A percentile compares a stretch with the other conserved stretches of the same genome.
phyloP scores from a whole-genome alignment of 108 stramenopile species.

The Poteriospumella lacustris region DNA sequence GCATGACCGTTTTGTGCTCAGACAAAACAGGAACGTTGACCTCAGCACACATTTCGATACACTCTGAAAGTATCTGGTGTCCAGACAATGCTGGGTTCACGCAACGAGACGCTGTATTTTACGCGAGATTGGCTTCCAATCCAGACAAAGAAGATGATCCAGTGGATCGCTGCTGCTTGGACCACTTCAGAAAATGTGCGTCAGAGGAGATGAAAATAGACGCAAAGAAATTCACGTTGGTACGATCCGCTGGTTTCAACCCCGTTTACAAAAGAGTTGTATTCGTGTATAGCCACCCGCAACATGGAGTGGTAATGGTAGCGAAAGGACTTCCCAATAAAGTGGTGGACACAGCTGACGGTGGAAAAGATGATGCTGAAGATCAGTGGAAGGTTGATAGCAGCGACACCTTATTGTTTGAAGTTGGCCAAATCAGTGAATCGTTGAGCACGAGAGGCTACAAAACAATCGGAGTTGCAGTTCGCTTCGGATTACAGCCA shows the following conservation, averaged over 20 bases:
- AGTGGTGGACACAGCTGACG: constrained; percentile 63
- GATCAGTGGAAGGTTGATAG: constrained; percentile 66
- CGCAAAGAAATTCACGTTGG: neutral
- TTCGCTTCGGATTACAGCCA: neutral
- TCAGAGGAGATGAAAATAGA: too few species aligned
- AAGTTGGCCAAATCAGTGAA: constrained; percentile 35
- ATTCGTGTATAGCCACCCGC: constrained; percentile 17
- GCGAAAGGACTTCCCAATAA: constrained; percentile 71
- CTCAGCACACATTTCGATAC: constrained; percentile 68
- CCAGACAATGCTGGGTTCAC: constrained; percentile 52
- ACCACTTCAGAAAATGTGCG: too few species aligned
- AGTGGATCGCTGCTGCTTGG: constrained; percentile 67
- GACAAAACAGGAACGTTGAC: constrained; percentile 84
- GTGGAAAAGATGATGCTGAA: constrained; percentile 58
- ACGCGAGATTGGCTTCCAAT: constrained; percentile 63
- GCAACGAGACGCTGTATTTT: constrained; percentile 53
- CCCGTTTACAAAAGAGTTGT: constrained; percentile 4
- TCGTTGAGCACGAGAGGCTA: constrained; percentile 55
- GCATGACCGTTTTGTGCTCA: constrained; percentile 68
- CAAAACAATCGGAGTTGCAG: constrained; percentile 47
- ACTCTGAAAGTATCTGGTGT: constrained; percentile 49
- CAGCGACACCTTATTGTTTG: constrained; percentile 18
- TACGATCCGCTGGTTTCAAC: constrained; percentile 59
- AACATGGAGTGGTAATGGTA: constrained; percentile 47
- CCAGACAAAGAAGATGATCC: constrained; percentile 75